Base-by-base conservation (phyloP, 306 rosid genomes). In the Begonia loranthoides region DNA sequence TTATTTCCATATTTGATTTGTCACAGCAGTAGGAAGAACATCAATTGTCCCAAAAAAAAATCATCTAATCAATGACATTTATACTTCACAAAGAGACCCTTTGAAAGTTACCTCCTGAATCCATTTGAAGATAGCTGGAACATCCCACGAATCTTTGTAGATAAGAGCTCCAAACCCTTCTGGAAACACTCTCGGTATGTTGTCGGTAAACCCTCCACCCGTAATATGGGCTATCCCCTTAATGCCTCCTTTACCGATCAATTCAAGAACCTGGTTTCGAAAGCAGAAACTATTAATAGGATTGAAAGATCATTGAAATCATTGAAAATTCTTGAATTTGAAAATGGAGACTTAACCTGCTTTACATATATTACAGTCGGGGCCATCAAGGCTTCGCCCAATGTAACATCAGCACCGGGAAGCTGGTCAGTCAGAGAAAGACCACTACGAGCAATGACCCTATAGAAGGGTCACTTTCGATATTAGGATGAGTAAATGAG, bases 121-220 rank as follows among this genome's bases (percentile, higher is more conserved):
- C 97, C 97, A 85, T 59, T 78, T 74, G 63, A 90, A 90, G 54
- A 90, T 77, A 11, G 80, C 4, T 14, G 71, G 94, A 45, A 80
- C 66, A 39, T 80, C 79, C 97, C 97, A 90, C 0, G 95, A 85
- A 58, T 66, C 68, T 34, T 67, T 67, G 55, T 72, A 65, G 49
- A 90, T 72, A 51, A 59, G 38, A 65, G 92, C 94, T 14, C 99
- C 94, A 5, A 82, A 83, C 60, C 92, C 86, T 45, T 82, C 66
- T 0, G 94, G 97, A 62, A 90, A 85, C 15, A 90, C 81, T 41
- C 94, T 75, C 13, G 95, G 99, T 50, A 90, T 90, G 49, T 82
- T 82, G 59, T 90, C 95, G 0, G 97, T 86, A 41, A 90, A 85
- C 58, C 95, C 97, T 12, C 97, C 97, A 4, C 97, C 95, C 0